Evolutionary conservation across 306 rosid species (phyloP).

Genomic region (Medicago ruthenica): DNA sequence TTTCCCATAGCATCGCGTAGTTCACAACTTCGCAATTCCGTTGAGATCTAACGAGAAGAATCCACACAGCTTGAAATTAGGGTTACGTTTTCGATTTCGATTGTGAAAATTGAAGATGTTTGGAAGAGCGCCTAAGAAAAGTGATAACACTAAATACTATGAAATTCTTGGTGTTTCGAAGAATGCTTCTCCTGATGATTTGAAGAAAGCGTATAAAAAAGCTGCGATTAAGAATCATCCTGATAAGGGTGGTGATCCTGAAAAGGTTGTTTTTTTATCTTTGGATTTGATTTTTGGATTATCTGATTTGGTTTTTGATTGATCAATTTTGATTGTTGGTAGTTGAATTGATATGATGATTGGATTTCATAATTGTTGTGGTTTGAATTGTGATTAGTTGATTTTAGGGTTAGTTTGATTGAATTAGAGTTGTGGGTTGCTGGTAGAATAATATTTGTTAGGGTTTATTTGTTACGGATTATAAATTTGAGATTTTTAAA

Average conservation of each 20-base stretch:
- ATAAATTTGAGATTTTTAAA: no score
- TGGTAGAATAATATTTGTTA: not conserved
- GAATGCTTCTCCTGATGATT: slow-evolving; percentile 76
- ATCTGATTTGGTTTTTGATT: no score
- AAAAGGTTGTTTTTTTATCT: slow-evolving; percentile 52
- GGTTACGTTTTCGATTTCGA: not conserved
- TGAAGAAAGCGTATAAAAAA: slow-evolving; percentile 89
- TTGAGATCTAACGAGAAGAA: slow-evolving; percentile 11
- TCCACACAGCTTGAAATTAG: not conserved
- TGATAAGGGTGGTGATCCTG: slow-evolving; percentile 95
- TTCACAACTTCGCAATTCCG: not conserved
- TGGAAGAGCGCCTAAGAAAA: slow-evolving; percentile 74
- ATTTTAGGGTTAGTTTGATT: slow-evolving; percentile 5
- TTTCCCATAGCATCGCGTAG: not conserved
- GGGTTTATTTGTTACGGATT: no score
- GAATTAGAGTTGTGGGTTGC: not conserved
- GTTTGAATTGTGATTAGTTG: not conserved
- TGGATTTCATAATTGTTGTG: not conserved
- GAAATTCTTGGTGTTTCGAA: slow-evolving; percentile 80
- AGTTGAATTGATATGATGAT: not conserved
- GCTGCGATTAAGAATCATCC: slow-evolving; percentile 95
- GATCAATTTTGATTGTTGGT: no score
- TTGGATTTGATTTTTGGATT: not conserved
- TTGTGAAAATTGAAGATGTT: slow-evolving; percentile 58
- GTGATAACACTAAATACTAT: slow-evolving; percentile 70